Evolutionary conservation across 140 eudicot genomes (phyloP).

Genomic region (Oenanthe javanica): DNA sequence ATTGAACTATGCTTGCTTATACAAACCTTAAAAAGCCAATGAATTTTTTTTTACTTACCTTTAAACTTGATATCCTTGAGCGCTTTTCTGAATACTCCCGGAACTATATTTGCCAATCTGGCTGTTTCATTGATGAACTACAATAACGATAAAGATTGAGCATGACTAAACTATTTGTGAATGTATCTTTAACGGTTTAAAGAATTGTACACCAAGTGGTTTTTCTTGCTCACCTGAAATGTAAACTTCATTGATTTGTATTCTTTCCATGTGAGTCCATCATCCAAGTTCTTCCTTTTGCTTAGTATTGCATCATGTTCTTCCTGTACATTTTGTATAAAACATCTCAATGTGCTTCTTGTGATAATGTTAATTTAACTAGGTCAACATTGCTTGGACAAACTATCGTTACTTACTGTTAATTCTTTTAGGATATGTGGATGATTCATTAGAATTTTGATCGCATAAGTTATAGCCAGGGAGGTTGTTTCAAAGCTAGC

Average conservation of each 20-base stretch:
- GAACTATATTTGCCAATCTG: slow-evolving; percentile 91
- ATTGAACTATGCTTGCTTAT: slow-evolving; percentile 12
- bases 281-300: slow-evolving; percentile 44
- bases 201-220: neutral
- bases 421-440: slow-evolving; percentile 54
- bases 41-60: slow-evolving; percentile 23
- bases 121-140: slow-evolving; percentile 95
- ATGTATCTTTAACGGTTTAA: neutral
- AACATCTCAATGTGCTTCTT: neutral
- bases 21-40: neutral
- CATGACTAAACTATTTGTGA: neutral
- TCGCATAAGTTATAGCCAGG: slow-evolving; percentile 69
- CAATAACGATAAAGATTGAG: slow-evolving; percentile 21
- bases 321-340: slow-evolving; percentile 38
- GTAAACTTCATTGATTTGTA: slow-evolving; percentile 84
- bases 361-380: neutral
- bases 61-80: slow-evolving; percentile 60
- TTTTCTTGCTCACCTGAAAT: slow-evolving; percentile 53
- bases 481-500: slow-evolving; percentile 94
- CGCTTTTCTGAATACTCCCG: slow-evolving; percentile 85
- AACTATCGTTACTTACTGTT: slow-evolving; percentile 42
- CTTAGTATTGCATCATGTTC: slow-evolving; percentile 72
- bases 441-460: slow-evolving; percentile 51
- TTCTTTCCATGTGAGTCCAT: slow-evolving; percentile 77
- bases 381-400: neutral